These are phyloP conservation scores for Tubosaeta sp. DNA, from an alignment of 768 basidiomycete genomes.

Conservation along the genomic window DNA sequence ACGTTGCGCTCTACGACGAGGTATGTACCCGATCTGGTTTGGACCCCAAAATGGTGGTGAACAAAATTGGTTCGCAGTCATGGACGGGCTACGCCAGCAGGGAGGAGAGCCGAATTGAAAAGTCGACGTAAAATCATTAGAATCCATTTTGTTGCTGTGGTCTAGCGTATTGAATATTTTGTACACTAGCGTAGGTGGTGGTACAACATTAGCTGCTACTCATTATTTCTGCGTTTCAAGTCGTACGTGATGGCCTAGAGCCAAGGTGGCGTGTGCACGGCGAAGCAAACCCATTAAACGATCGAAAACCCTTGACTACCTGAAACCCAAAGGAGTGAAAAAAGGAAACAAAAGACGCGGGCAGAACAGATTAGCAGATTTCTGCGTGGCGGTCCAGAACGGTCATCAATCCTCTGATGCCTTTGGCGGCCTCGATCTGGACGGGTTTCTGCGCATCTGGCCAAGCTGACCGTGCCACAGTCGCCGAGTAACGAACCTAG, in stretches of 20 bases:
- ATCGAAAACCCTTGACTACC: slow-evolving; percentile 14
- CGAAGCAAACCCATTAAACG: slow-evolving; percentile 17
- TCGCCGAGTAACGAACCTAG: slow-evolving; percentile 34
- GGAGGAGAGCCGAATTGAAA: slow-evolving; percentile 67
- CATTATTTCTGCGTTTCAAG: slow-evolving; percentile 9
- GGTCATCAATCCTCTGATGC: slow-evolving; percentile 36
- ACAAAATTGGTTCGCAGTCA: slow-evolving; percentile 50
- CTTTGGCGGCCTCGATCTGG: slow-evolving; percentile 32
- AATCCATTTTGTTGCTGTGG: slow-evolving; percentile 4
- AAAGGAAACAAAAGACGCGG: neutral
- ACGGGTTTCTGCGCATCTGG: slow-evolving; percentile 38
- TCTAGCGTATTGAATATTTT: slow-evolving; percentile 11
- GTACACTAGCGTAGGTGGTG: slow-evolving; percentile 22
- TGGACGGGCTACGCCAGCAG: slow-evolving; percentile 94
- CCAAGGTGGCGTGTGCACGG: neutral
- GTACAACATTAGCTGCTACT: slow-evolving; percentile 27
- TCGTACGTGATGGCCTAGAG: slow-evolving; percentile 16
- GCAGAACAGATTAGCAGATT: slow-evolving; percentile 15
- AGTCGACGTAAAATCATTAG: slow-evolving; percentile 27
- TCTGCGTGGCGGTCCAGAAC: slow-evolving; percentile 31
- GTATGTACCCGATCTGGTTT: slow-evolving; percentile 40
- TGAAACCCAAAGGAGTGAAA: slow-evolving; percentile 11
- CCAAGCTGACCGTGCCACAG: slow-evolving; percentile 32
- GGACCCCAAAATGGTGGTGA: slow-evolving; percentile 11
- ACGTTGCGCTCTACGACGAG: slow-evolving; percentile 88